phyloP scores from a whole-genome alignment of 2,329 filamentous ascomycete species.

The Alternaria atra region DNA sequence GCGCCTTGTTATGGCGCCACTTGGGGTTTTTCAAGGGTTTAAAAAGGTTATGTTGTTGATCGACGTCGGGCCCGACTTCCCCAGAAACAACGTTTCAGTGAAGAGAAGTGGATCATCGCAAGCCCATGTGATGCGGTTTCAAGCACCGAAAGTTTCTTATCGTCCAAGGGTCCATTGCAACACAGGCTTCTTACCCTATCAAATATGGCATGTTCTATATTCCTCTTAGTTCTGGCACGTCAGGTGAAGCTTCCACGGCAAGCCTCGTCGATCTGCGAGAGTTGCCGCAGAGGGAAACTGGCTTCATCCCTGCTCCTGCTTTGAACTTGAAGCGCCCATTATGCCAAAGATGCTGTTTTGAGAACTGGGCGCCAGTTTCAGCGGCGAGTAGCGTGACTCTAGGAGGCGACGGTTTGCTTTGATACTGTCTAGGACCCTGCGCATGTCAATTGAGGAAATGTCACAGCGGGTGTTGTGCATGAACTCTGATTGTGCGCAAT shows the following conservation, averaged over 20 bases:
- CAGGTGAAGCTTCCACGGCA: neutral
- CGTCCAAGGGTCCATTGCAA: neutral
- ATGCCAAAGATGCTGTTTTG: constrained; percentile 39
- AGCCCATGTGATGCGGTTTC: neutral
- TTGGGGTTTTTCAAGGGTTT: constrained; percentile 2
- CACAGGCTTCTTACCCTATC: neutral
- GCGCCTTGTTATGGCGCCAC: neutral
- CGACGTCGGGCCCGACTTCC: neutral
- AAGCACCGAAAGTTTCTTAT: neutral
- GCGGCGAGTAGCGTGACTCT: constrained; percentile 72
- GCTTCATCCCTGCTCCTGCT: constrained; percentile 19
- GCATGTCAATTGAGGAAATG: constrained; percentile 22
- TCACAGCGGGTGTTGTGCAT: constrained; percentile 5
- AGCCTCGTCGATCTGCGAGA: neutral
- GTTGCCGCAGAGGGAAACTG: neutral
- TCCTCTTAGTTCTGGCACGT: neutral
- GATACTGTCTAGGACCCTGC: constrained; percentile 83
- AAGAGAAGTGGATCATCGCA: neutral
- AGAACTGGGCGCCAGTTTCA: constrained; percentile 37
- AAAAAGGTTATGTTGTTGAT: neutral
- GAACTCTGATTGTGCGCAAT: neutral
- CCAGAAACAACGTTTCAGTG: constrained; percentile 2
- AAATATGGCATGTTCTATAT: neutral
- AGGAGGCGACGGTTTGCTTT: constrained; percentile 76
- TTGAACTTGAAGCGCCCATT: constrained; percentile 13